Evolutionary conservation across 352 stramenopile species (phyloP), one percentile per base, ranked within the genome.

Genomic region (Pythium inflatum): DNA sequence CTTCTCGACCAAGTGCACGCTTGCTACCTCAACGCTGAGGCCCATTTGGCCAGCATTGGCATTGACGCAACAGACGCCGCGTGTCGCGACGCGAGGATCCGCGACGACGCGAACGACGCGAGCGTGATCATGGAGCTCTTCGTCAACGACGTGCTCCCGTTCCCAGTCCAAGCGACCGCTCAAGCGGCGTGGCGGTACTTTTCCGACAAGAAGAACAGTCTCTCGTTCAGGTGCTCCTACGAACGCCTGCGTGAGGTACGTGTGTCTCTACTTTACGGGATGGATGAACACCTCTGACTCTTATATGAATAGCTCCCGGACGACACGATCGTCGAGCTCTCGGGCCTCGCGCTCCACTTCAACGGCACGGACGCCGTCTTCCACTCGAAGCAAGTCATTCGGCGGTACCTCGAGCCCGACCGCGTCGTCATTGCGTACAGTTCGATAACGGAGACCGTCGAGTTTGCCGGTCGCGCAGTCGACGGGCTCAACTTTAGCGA

Each of bases 281-380:
- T 61, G 48, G n/a, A 24, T 2, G n/a, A n/a, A n/a, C n/a, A n/a
- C n/a, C n/a, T n/a, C n/a, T n/a, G n/a, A n/a, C n/a, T n/a, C n/a
- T n/a, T n/a, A n/a, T n/a, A n/a, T n/a, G n/a, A n/a, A n/a, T n/a
- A n/a, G n/a, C n/a, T 71, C 24, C 81, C 63, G 0, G 79, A 87
- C 41, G 78, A 89, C 36, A 86, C 77, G 8, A 80, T 91, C 11
- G 43, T 79, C 3, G 83, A 91, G 62, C 79, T 75, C 63, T 87
- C 88, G 66, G 79, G 75, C 12, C 69, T 91, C 1, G 76, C 82
- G 63, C 74, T 89, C 34, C 68, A 82, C 58, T 78, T 69, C 11
- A 83, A 84, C 40, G 62, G 73, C 18, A 75, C 74, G 8, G 71
- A 70, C 3, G 79, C 79, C 20, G 69, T 84, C 49, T 84, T 89